Evolutionary conservation across 495 filamentous ascomycete genomes (phyloP), one percentile per base, ranked within the genome.

Genomic region (Talaromyces borbonicus): DNA sequence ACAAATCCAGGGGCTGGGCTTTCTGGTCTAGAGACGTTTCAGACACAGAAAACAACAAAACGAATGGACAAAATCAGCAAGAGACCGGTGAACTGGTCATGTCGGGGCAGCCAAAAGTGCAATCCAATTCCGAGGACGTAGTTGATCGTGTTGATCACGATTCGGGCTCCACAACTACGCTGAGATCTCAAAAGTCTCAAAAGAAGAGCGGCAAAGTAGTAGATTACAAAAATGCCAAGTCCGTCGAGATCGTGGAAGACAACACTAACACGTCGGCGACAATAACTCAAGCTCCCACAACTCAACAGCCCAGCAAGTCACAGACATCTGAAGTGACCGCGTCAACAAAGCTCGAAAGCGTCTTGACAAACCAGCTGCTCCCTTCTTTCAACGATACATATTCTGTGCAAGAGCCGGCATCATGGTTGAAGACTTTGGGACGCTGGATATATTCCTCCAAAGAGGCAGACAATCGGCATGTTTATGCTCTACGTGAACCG

Each of bases 11-110:
- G 5, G 84, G 81, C 1, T 93, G 87, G 87, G 86, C 82, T 1
- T 93, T 93, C 51, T 93, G 84, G 84, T 87, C 83, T 5, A 78
- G 75, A 45, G 84, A 86, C 14, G 61, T 72, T 15, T 54, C 75
- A 8, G 77, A 74, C 42, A 48, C 49, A 47, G 61, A 69, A 24
- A 50, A 50, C 8, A 32, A 51, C 11, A 47, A 59, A 7, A 51
- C 59, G 16, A 66, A 56, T 43, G 44, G n/a, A n/a, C n/a, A 69
- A 1, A 57, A 55, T 19, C 63, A 71, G 27, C 56, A 65, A 8
- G 74, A 83, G 52, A 56, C 74, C 23, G 82, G 83, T 2, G 80
- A 90, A 56, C 62, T 87, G 9, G 79, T 82, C 8, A 71, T 87
- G n/a, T 75, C 75, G 16, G 78, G 81, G 11, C 43, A 46, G 22